Evolutionary conservation across 192 early-diverging fungal genomes (phyloP).

Genomic region (Coemansia sp.): DNA sequence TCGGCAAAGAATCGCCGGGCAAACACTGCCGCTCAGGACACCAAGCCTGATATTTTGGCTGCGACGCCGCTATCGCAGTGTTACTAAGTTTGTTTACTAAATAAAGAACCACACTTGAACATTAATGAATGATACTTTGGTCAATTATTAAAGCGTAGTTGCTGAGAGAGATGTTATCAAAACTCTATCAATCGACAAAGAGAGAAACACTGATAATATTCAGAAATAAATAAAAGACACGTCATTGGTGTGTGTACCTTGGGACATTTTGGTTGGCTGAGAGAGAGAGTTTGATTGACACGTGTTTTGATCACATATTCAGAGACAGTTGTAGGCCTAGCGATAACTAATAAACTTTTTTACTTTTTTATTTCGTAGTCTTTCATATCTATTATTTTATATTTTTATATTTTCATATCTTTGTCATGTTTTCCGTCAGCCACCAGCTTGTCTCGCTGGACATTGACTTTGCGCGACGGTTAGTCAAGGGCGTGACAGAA

Average conservation of each 20-base stretch:
- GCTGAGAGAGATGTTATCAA: too few relatives aligned
- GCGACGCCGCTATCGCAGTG: background rate
- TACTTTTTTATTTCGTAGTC: background rate
- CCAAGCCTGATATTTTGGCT: background rate
- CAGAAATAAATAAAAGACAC: too few relatives aligned
- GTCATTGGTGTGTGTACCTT: too few relatives aligned
- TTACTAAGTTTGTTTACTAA: too few relatives aligned
- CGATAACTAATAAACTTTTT: background rate
- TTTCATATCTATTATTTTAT: background rate
- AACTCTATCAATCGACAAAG: too few relatives aligned
- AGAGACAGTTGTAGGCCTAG: background rate
- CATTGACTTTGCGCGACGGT: conserved; percentile 35
- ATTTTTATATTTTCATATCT: background rate
- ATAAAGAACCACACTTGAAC: too few relatives aligned
- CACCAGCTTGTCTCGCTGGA: conserved; percentile 57
- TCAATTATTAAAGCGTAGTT: too few relatives aligned
- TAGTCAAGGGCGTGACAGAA: conserved; percentile 50
- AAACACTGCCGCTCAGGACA: background rate
- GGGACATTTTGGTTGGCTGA: too few relatives aligned
- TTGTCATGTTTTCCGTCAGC: conserved; percentile 32
- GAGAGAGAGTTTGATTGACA: background rate
- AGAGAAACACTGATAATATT: too few relatives aligned
- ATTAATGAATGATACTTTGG: too few relatives aligned
- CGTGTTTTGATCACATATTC: background rate
- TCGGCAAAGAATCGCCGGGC: background rate